Percentiles rank a stretch among this genome's conserved stretches.
Conservation (phyloP, 2,329 filamentous ascomycete genomes). For the Alternaria longipes region DNA sequence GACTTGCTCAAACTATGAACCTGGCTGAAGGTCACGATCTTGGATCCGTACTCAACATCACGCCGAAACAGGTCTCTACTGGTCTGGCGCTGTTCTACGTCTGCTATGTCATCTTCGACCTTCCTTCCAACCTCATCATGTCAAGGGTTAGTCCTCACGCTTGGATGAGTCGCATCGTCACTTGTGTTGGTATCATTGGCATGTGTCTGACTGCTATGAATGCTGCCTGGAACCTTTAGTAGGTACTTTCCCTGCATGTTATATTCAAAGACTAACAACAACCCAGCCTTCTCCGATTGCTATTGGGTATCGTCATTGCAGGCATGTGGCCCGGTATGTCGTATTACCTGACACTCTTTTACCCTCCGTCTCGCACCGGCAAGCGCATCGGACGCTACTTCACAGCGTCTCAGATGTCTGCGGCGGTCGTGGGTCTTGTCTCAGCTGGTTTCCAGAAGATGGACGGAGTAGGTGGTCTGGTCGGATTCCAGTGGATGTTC, state of each 20-base stretch:
- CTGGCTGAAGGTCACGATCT: slow-evolving; percentile 74
- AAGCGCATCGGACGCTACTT: slow-evolving; percentile 92
- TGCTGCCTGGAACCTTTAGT: slow-evolving; percentile 85
- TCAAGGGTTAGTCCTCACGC: slow-evolving; percentile 82
- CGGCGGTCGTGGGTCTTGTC: slow-evolving; percentile 86
- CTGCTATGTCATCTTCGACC: slow-evolving; percentile 88
- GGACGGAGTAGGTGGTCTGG: slow-evolving; percentile 78
- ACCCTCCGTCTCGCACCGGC: slow-evolving; percentile 84
- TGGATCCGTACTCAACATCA: slow-evolving; percentile 73
- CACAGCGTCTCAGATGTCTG: slow-evolving; percentile 87
- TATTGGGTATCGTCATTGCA: slow-evolving; percentile 86
- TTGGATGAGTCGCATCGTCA: slow-evolving; percentile 92
- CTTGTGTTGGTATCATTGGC: slow-evolving; percentile 85
- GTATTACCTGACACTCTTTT: slow-evolving; percentile 91
- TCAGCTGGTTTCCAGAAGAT: slow-evolving; percentile 92
- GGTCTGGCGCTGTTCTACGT: slow-evolving; percentile 91
- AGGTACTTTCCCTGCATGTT: slow-evolving; percentile 40
- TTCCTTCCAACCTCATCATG: slow-evolving; percentile 90
- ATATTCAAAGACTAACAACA: not conserved
- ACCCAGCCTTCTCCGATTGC: slow-evolving; percentile 74
- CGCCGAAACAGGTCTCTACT: slow-evolving; percentile 80
- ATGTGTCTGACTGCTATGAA: slow-evolving; percentile 83
- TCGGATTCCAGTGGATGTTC: slow-evolving; percentile 94
- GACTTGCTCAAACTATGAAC: slow-evolving; percentile 96
- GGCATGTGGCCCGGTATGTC: slow-evolving; percentile 97